Evolutionary conservation across 306 rosid species (phyloP).

Genomic region (Prosopis cineraria): DNA sequence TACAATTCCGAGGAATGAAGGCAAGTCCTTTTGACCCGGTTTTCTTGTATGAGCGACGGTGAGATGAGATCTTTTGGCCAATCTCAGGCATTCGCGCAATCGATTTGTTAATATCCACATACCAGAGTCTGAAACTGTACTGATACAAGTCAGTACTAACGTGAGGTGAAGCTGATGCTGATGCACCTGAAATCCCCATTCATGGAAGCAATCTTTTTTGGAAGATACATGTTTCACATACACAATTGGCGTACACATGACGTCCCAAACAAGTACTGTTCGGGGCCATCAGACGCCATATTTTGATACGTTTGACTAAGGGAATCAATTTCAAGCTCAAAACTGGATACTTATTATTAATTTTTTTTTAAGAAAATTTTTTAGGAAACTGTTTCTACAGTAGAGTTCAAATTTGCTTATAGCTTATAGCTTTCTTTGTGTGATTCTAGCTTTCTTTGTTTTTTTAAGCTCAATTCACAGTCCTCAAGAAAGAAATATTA

Average conservation of each 20-base stretch:
- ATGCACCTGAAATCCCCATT: background rate
- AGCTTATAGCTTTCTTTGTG: too few relatives aligned
- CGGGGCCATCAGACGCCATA: slow-evolving; percentile 32
- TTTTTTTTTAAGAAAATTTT: too few relatives aligned
- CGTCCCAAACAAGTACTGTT: slow-evolving; percentile 22
- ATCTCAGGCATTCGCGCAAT: background rate
- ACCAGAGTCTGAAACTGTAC: background rate
- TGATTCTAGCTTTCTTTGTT: too few relatives aligned
- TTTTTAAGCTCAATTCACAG: too few relatives aligned
- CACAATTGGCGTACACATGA: background rate
- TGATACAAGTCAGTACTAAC: background rate
- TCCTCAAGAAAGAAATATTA: too few relatives aligned
- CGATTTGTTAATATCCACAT: background rate
- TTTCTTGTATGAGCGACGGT: background rate
- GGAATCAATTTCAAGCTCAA: slow-evolving; percentile 8
- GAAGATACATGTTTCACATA: too few relatives aligned
- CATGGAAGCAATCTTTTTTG: slow-evolving; percentile 23
- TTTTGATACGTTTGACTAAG: slow-evolving; percentile 1
- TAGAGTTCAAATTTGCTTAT: too few relatives aligned
- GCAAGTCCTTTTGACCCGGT: too few relatives aligned
- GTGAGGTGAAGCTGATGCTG: background rate
- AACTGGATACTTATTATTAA: background rate
- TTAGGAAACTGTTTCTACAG: too few relatives aligned
- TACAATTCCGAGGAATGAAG: too few relatives aligned
- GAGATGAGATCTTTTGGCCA: background rate